Evolutionary conservation across 2,329 filamentous ascomycete genomes (phyloP), one percentile per base, ranked within the genome.

Genomic region (Achaetomium macrosporum): DNA sequence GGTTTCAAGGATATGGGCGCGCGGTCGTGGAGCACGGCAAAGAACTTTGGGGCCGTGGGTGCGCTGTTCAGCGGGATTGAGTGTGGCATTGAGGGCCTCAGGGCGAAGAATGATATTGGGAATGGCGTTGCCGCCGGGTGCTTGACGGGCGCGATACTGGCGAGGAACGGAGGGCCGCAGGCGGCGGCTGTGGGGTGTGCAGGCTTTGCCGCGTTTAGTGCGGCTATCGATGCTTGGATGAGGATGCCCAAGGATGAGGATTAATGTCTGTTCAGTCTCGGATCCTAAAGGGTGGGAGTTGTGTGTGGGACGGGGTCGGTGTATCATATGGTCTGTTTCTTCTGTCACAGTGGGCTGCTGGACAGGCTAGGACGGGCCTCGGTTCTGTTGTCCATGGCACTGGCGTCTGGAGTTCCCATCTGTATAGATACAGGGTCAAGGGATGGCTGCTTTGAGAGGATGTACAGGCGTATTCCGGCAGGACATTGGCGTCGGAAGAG

Each of bases 1-100:
- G 93, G 93, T 49, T 90, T 99, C 75, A 90, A 88, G 69, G 93
- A 99, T 70, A 97, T 99, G 91, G 93, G 93, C 60, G 72, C 78
- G 58, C 83, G 89, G 12, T 92, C 89, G 5, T 88, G 79, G 71
- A 86, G 84, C 57, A 89, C 85, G 44, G 93, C 91, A 50, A 93
- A 91, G 74, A 97, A 95, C 76, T 99, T 99, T 67, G 92, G 89
- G 57, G 87, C 91, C 62, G 90, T 99, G 46, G 93, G 93, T 63
- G 87, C 89, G 2, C 79, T 97, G 17, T 99, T 95, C 74, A 81
- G 84, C 15, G 92, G 92, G 39, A 95, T 93, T 49, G 93, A 99
- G 73, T 99, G 93, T 74, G 90, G 88, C 59, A 90, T 99, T 65
- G 93, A 99, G 71, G 91, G 91, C 0, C 79, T 88, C 63, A 81